Conservation (phyloP, 140 eudicot genomes). For the Ambrosia hybrid region DNA sequence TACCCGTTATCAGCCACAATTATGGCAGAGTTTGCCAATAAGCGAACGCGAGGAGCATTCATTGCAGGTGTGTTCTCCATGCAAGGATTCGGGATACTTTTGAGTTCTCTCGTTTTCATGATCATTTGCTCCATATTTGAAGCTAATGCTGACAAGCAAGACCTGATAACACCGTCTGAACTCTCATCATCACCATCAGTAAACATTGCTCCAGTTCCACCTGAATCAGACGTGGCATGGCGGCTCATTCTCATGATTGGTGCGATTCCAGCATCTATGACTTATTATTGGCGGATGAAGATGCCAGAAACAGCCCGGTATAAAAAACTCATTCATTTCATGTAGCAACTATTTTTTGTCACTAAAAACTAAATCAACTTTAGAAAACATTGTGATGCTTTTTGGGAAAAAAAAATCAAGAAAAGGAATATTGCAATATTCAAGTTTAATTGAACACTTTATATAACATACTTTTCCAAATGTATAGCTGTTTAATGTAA, state of each 20-base stretch:
- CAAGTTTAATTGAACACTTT: no score
- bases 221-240: slow-evolving; percentile 60
- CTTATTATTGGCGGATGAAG: slow-evolving; percentile 73
- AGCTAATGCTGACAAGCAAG: slow-evolving; percentile 1
- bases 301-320: slow-evolving; percentile 83
- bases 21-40: slow-evolving; percentile 65
- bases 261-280: slow-evolving; percentile 64
- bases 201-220: slow-evolving; percentile 31
- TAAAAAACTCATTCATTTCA: no score
- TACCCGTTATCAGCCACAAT: slow-evolving; percentile 62
- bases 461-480: no score
- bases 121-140: slow-evolving; percentile 42
- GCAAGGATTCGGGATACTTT: slow-evolving; percentile 68
- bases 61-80: slow-evolving; percentile 65
- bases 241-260: slow-evolving; percentile 67
- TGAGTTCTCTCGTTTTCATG: slow-evolving; percentile 54
- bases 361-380: no score
- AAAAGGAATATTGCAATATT: no score
- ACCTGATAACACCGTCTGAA: slow-evolving; percentile 16
- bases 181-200: neutral
- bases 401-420: no score
- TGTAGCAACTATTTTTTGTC: no score
- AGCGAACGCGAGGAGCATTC: slow-evolving; percentile 55
- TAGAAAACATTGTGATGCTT: no score
- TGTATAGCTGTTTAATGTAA: no score